Base-by-base conservation (phyloP, 1,284 basidiomycete genomes). In the Schizophyllum commune region DNA sequence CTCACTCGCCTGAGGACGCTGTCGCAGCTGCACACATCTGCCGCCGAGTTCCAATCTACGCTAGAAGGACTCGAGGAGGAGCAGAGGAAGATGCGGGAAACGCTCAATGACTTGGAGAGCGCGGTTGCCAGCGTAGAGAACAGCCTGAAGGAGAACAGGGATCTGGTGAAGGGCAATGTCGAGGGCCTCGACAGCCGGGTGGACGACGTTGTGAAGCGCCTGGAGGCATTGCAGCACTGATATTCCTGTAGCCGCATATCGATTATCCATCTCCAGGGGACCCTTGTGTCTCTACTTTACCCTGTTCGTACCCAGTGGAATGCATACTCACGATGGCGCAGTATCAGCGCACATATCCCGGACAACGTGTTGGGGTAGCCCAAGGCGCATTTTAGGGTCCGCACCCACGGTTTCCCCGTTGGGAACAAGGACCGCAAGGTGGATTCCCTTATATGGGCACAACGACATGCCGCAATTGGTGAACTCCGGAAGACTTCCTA, bases 1-100 rank as follows among this genome's bases (percentile, higher is more conserved):
- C 82, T 99, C 20, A 85, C 86, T 0, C 88, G 96, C 3, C 76
- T 99, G 32, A 85, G 91, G 56, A 94, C 94, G 9, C 80, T 99
- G 8, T 86, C 92, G 1, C 73, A 85, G 0, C 74, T 99, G 62
- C 96, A 99, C 71, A 81, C 89, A 0, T 87, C 90, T 55, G 92
- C 96, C 0, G 80, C 87, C 0, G 82, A 87, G 17, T 94, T 98
- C 64, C 81, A 95, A 60, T 81, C 77, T 55, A 82, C 83, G 1
- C 74, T 96, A 1, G 78, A 86, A 52, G 74, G 79, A n/a, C 75
- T 95, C 15, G 89, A 94, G 68, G 82, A 83, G 54, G 86, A 91
- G 59, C 88, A 92, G 60, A 79, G 77, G 56, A 83, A 82, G 64
- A 77, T 85, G 32, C 78, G 78, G 20, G 84, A 84, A 32, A 83